Evolutionary conservation across 345 rosid species (phyloP).

Genomic region (Salix viminalis): DNA sequence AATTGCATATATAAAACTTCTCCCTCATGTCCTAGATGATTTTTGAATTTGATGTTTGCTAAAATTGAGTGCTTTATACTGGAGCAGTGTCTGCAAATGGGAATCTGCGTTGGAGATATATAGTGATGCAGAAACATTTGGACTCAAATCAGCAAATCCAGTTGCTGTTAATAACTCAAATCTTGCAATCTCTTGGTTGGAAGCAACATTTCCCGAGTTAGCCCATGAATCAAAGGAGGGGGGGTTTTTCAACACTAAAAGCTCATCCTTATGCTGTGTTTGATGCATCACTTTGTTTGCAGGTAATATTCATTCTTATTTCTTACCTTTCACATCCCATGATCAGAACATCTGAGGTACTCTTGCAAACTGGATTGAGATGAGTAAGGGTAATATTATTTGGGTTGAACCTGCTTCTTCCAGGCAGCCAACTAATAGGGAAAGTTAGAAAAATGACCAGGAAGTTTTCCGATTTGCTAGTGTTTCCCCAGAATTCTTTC

Average conservation of each 20-base stretch:
- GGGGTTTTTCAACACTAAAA: slow-evolving; percentile 42
- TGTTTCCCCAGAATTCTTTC: not conserved
- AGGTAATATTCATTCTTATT: slow-evolving; percentile 43
- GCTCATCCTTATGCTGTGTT: slow-evolving; percentile 72
- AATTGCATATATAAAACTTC: not conserved
- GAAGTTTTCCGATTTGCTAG: not conserved
- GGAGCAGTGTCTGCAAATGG: slow-evolving; percentile 69
- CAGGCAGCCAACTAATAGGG: not conserved
- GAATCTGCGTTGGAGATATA: slow-evolving; percentile 75
- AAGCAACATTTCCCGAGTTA: slow-evolving; percentile 84
- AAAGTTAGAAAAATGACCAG: not conserved
- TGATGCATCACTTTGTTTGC: slow-evolving; percentile 86
- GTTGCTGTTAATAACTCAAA: slow-evolving; percentile 63
- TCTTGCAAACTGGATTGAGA: not conserved
- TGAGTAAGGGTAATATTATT: not conserved
- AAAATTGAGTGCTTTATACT: slow-evolving; percentile 20
- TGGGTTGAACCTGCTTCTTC: not conserved
- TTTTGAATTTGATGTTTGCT: slow-evolving; percentile 1
- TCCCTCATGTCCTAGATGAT: not conserved
- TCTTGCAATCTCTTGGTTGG: slow-evolving; percentile 88
- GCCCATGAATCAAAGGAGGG: slow-evolving; percentile 43
- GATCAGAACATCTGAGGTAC: not conserved
- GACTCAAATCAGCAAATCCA: slow-evolving; percentile 61
- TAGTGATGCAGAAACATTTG: slow-evolving; percentile 73
- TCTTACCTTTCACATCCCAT: not conserved